phyloP scores from a whole-genome alignment of 768 basidiomycete genomes.

The Phanerochaete sordida region DNA sequence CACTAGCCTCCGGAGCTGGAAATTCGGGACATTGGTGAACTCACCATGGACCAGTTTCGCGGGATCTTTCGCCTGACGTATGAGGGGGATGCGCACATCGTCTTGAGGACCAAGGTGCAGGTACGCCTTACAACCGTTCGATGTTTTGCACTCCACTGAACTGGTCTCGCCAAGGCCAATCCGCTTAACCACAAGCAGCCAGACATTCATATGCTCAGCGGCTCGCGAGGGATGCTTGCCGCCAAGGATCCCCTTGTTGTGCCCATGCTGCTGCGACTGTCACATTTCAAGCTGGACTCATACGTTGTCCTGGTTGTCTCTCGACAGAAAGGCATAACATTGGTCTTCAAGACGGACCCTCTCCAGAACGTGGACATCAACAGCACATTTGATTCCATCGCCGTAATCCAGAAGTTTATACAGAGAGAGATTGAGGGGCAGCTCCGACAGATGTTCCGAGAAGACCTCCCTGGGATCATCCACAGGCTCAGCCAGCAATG shows the following conservation, averaged over 20 bases:
- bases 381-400: slow-evolving; percentile 96
- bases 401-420: slow-evolving; percentile 96
- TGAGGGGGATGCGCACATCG: slow-evolving; percentile 85
- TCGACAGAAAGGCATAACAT: slow-evolving; percentile 95
- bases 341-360: slow-evolving; percentile 99
- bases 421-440: slow-evolving; percentile 97
- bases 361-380: slow-evolving; percentile 97
- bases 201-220: slow-evolving; percentile 82
- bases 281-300: slow-evolving; percentile 90
- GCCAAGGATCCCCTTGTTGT: slow-evolving; percentile 95
- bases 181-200: slow-evolving; percentile 91
- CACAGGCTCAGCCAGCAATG: slow-evolving; percentile 94
- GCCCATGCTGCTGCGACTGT: slow-evolving; percentile 95
- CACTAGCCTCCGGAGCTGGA: slow-evolving; percentile 91
- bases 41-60: slow-evolving; percentile 92
- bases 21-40: slow-evolving; percentile 95
- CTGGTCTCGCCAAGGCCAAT: slow-evolving; percentile 62
- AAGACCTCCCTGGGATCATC: slow-evolving; percentile 95
- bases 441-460: slow-evolving; percentile 95
- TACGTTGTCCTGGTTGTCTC: slow-evolving; percentile 98
- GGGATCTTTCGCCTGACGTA: slow-evolving; percentile 97
- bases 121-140: slow-evolving; percentile 35
- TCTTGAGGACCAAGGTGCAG: slow-evolving; percentile 90
- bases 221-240: slow-evolving; percentile 84
- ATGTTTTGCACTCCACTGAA: neutral